Conservation (phyloP, 2,329 filamentous ascomycete species). For the Ophiostoma himal-ulmi region DNA sequence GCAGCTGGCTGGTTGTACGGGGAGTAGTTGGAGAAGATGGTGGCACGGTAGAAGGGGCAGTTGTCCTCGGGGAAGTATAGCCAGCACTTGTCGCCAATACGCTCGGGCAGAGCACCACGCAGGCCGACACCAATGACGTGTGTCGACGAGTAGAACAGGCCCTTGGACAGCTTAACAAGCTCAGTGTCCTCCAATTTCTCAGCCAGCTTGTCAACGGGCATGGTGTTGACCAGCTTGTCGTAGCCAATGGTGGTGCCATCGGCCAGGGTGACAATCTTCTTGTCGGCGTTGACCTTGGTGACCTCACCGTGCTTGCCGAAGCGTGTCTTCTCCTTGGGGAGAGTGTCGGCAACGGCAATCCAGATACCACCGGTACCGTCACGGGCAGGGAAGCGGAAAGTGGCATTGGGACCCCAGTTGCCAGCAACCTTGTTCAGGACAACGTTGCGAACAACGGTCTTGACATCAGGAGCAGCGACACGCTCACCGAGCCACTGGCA, state of each 20-base stretch:
- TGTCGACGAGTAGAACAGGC: constrained; percentile 92
- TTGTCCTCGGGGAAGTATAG: constrained; percentile 99
- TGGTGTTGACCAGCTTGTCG: constrained; percentile 88
- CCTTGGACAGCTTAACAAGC: constrained; percentile 76
- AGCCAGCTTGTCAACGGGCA: constrained; percentile 85
- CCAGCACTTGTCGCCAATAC: constrained; percentile 99
- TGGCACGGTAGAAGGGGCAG: constrained; percentile 98
- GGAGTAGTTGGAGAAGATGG: constrained; percentile 99
- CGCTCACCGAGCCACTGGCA: constrained; percentile 97
- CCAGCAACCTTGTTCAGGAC: constrained; percentile 93
- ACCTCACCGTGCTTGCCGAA: constrained; percentile 84
- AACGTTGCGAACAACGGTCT: constrained; percentile 87
- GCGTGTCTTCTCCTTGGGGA: constrained; percentile 85
- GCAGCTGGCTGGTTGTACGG: constrained; percentile 91
- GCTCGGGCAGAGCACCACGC: constrained; percentile 82
- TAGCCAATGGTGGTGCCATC: constrained; percentile 88
- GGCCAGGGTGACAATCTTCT: constrained; percentile 73
- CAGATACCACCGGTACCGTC: constrained; percentile 98
- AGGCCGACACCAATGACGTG: constrained; percentile 96
- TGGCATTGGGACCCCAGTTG: constrained; percentile 97
- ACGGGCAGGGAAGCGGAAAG: constrained; percentile 93
- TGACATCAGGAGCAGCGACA: constrained; percentile 93
- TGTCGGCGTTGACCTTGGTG: constrained; percentile 76
- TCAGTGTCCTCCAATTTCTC: constrained; percentile 84
- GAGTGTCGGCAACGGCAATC: constrained; percentile 90